Evolutionary conservation across 345 rosid genomes (phyloP), one percentile per base, ranked within the genome.

Genomic region (Eutrema yunnanense): DNA sequence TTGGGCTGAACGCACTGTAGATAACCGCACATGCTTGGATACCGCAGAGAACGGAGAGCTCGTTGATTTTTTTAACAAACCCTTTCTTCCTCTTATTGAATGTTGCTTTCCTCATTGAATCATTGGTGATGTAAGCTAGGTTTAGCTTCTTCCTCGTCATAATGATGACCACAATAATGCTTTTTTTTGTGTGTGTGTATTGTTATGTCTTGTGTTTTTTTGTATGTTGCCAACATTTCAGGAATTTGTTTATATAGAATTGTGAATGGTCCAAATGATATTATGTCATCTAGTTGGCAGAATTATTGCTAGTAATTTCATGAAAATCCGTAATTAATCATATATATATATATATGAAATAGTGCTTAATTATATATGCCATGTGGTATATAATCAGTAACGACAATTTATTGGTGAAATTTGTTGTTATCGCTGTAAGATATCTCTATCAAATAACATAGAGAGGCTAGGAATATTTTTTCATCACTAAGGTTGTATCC

Each of bases 31-130:
- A 80, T 2, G 78, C 81, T 4, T 80, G 51, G 6, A 77, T 14
- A 8, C 78, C 83, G 7, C 83, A 82, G 8, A 80, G 80, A 10
- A 74, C 79, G 0, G 77, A 60, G 5, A 82, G 56, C 57, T 82
- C 83, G 1, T 65, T 22, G 57, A 77, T 49, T 7, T 80, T 82
- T 46, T 79, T 80, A 14, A 82, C 0, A 11, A 82, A 16, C 0
- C 81, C 79, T 73, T 73, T 79, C 70, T 76, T 79, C 14, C 85
- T 76, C 38, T 82, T 82, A 19, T 66, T 71, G 72, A 49, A 82
- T 3, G 85, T 70, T 42, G 79, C 22, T 71, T 66, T 82, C 27
- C 83, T 79, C 65, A 58, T 19, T 11, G 82, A 42, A 57, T 79
- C 82, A 62, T 73, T 76, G 61, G 69, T 0, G 12, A 82, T 82